Evolutionary conservation across 371 early-diverging fungal species (phyloP).

Genomic region (Mucor lusitanicus): DNA sequence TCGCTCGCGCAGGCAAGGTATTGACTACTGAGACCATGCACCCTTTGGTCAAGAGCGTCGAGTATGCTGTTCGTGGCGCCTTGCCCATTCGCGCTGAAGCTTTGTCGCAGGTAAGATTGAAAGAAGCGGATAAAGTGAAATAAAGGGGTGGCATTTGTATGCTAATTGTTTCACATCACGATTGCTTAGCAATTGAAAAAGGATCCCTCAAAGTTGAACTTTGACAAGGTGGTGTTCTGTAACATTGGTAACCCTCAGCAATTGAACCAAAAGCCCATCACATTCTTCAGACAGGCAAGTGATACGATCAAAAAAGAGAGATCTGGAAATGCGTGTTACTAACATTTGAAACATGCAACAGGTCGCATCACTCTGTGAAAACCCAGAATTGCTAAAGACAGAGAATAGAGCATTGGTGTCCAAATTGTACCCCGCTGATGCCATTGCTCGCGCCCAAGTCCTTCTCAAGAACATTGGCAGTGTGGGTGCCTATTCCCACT

Average conservation of each 20-base stretch:
- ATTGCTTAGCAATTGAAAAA: slow-evolving; percentile 21
- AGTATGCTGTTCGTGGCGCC: slow-evolving; percentile 97
- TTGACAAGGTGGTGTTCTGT: slow-evolving; percentile 72
- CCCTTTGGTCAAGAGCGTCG: slow-evolving; percentile 71
- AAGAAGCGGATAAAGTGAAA: background rate
- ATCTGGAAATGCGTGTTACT: background rate
- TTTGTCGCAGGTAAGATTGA: slow-evolving; percentile 63
- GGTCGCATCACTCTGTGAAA: slow-evolving; percentile 87
- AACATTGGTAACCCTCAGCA: slow-evolving; percentile 99
- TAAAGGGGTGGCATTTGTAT: background rate
- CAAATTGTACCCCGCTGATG: slow-evolving; percentile 80
- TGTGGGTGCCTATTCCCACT: slow-evolving; percentile 93
- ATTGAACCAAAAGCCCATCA: slow-evolving; percentile 91
- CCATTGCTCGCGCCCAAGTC: slow-evolving; percentile 74
- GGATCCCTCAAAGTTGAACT: slow-evolving; percentile 60
- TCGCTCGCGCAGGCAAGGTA: slow-evolving; percentile 23
- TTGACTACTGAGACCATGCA: slow-evolving; percentile 68
- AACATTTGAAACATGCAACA: slow-evolving; percentile 22
- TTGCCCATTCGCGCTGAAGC: slow-evolving; percentile 94
- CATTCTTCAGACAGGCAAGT: slow-evolving; percentile 93
- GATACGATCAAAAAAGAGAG: background rate
- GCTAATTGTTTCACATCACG: background rate
- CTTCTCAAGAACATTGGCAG: slow-evolving; percentile 69
- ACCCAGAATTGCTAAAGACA: slow-evolving; percentile 76
- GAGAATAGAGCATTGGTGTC: slow-evolving; percentile 52